Conservation (phyloP, 2,329 filamentous ascomycete genomes). For the Verticillium longisporum region DNA sequence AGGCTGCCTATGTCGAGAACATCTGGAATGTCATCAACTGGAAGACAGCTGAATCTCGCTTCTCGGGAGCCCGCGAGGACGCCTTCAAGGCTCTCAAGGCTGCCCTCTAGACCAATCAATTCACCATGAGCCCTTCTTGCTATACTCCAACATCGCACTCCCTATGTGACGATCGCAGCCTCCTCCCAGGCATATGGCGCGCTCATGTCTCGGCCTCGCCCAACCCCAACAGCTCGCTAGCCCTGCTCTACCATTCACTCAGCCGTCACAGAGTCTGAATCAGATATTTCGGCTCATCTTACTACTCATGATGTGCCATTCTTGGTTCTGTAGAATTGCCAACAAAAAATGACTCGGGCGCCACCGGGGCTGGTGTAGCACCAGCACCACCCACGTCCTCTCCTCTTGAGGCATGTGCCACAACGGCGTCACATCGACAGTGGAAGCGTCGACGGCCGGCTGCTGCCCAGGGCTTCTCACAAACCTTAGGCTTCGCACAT, state of each 20-base stretch:
- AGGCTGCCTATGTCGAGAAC: constrained; percentile 67
- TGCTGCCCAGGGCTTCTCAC: background rate
- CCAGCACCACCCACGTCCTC: background rate
- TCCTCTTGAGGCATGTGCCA: background rate
- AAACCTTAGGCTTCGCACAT: too few species aligned
- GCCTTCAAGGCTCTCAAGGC: constrained; percentile 37
- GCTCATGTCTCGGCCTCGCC: background rate
- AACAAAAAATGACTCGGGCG: background rate
- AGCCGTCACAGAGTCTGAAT: background rate
- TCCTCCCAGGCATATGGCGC: background rate
- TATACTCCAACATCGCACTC: background rate
- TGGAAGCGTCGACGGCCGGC: background rate
- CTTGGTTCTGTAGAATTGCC: background rate
- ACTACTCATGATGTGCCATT: background rate
- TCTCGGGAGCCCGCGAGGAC: constrained; percentile 38
- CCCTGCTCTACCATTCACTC: background rate
- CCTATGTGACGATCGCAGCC: background rate
- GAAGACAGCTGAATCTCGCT: constrained; percentile 62
- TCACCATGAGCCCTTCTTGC: background rate
- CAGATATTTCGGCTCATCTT: background rate
- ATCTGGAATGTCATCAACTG: constrained; percentile 78
- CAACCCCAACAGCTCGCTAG: background rate
- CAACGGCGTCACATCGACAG: background rate
- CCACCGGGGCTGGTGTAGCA: background rate
- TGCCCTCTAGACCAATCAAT: constrained; percentile 22